These are phyloP conservation scores for Dimocarpus longan DNA, from an alignment of 345 rosid species.

Conservation along the genomic window DNA sequence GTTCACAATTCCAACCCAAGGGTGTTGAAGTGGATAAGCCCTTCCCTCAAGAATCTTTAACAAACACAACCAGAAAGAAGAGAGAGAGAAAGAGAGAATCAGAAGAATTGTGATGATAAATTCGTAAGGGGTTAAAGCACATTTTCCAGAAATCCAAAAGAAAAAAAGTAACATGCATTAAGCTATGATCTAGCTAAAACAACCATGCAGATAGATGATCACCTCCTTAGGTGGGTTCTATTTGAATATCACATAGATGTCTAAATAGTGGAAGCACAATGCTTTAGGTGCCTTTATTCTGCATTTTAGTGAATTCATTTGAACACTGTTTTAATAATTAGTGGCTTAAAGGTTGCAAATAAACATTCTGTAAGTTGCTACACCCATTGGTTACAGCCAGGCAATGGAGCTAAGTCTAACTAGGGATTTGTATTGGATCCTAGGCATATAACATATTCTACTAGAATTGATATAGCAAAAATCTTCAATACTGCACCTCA, in stretches of 20 bases:
- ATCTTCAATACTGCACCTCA: not conserved
- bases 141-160: not conserved
- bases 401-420: not conserved
- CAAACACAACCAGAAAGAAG: not conserved
- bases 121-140: not conserved
- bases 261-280: not conserved
- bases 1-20: conserved; percentile 81
- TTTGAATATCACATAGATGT: not conserved
- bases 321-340: not conserved
- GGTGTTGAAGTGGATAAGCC: conserved; percentile 60
- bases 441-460: not conserved
- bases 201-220: not conserved
- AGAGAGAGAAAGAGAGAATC: not conserved
- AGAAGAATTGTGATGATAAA: not conserved
- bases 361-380: not conserved
- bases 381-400: not conserved
- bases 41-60: conserved; percentile 74
- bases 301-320: not conserved
- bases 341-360: not conserved
- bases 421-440: not conserved
- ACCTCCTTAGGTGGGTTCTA: not conserved
- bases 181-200: not conserved
- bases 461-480: conserved; percentile 3
- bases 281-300: not conserved
- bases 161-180: not conserved